Conservation (phyloP, 2,329 filamentous ascomycete species). For the Gaeumannomyces sp. region DNA sequence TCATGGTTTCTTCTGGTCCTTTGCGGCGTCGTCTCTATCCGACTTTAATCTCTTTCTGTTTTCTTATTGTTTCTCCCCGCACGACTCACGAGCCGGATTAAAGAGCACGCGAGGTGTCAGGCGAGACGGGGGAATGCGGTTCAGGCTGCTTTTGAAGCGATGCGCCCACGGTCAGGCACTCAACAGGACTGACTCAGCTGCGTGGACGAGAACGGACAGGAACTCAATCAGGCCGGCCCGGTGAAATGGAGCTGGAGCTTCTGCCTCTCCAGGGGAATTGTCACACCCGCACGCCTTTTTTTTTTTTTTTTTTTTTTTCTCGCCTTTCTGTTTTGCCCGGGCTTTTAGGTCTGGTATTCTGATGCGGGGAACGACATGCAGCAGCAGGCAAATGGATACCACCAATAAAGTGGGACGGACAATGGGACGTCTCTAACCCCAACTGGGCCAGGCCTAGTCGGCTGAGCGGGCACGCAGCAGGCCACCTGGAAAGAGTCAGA, state of each 20-base stretch:
- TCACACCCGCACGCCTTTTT: neutral
- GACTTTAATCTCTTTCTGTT: no score
- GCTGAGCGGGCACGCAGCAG: neutral
- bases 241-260: neutral
- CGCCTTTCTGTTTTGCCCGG: neutral
- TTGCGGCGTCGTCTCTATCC: neutral
- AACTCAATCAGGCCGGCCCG: neutral
- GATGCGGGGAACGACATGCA: neutral
- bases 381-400: no score
- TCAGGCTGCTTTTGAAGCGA: neutral
- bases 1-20: constrained; percentile 33
- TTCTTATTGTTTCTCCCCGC: neutral
- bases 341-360: no score
- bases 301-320: neutral
- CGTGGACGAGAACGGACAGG: no score
- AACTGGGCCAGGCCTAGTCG: no score
- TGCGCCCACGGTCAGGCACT: no score
- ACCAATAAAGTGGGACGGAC: no score
- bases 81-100: neutral
- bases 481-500: neutral
- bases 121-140: neutral
- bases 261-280: no score
- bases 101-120: neutral
- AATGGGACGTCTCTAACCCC: no score
- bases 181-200: no score